Percentiles rank a stretch among this genome's conserved stretches.
Conservation (phyloP, 2,329 filamentous ascomycete species). For the Clarireedia homoeocarpa region DNA sequence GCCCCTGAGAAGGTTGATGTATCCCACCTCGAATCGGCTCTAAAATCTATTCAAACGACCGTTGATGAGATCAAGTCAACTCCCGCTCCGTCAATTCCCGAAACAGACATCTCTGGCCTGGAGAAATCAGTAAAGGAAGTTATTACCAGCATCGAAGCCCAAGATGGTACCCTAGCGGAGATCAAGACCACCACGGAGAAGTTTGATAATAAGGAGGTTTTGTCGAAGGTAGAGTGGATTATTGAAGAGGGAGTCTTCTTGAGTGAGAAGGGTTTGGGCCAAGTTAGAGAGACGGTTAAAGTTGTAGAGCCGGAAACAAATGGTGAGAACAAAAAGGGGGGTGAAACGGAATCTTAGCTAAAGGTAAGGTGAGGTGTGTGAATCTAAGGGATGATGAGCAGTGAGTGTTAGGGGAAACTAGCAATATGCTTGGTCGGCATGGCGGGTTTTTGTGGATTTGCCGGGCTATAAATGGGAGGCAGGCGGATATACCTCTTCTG, state of each 20-base stretch:
- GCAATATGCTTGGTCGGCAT: no score
- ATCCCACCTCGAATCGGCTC: slow-evolving; percentile 10
- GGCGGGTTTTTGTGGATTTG: no score
- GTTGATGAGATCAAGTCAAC: slow-evolving; percentile 13
- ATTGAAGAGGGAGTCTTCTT: slow-evolving; percentile 2
- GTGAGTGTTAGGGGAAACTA: no score
- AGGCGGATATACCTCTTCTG: no score
- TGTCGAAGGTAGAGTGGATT: slow-evolving; percentile 6
- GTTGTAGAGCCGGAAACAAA: neutral
- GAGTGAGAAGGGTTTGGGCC: slow-evolving; percentile 5
- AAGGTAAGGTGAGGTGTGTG: no score
- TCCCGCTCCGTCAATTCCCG: slow-evolving; percentile 7
- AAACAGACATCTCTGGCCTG: slow-evolving; percentile 14
- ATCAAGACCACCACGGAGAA: slow-evolving; percentile 21
- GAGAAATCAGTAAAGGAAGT: slow-evolving; percentile 14
- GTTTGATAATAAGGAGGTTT: slow-evolving; percentile 13
- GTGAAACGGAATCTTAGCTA: no score
- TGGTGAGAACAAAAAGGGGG: no score
- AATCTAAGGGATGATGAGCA: no score
- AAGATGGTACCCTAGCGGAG: slow-evolving; percentile 12
- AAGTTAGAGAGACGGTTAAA: slow-evolving; percentile 1
- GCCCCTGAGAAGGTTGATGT: slow-evolving; percentile 15
- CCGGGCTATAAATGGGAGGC: no score
- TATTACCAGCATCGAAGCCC: slow-evolving; percentile 4
- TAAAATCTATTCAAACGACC: slow-evolving; percentile 13